Evolutionary conservation across 148 eudicot genomes (phyloP).

Genomic region (Rhododendron mucronatum): DNA sequence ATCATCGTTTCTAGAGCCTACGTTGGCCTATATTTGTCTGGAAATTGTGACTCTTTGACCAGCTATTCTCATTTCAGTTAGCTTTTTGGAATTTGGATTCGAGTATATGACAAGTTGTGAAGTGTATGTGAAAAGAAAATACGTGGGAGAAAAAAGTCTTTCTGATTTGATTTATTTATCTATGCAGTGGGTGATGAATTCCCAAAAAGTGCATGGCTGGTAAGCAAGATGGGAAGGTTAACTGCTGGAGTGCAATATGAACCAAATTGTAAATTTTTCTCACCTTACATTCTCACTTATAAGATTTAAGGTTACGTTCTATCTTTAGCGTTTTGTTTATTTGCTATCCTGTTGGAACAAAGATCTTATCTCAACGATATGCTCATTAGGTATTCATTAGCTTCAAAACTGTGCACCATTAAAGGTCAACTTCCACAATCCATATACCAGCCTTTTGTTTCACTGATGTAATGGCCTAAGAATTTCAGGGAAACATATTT

Average conservation of each 20-base stretch:
- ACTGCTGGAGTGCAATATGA: slow-evolving; percentile 80
- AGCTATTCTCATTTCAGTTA: background rate
- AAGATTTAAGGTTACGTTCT: background rate
- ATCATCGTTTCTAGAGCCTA: background rate
- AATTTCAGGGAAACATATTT: background rate
- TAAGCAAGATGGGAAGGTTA: slow-evolving; percentile 74
- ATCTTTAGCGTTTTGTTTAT: background rate
- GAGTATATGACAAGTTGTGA: background rate
- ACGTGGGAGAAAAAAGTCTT: background rate
- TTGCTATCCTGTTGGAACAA: background rate
- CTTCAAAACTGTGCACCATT: background rate
- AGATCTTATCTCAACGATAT: background rate
- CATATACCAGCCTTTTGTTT: background rate
- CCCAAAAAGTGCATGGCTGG: slow-evolving; percentile 74
- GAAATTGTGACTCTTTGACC: background rate
- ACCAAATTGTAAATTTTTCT: slow-evolving; percentile 50
- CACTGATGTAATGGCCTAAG: background rate
- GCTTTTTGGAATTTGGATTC: slow-evolving; percentile 8
- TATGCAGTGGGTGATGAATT: slow-evolving; percentile 47
- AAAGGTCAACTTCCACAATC: background rate
- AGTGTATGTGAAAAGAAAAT: background rate
- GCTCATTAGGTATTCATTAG: background rate
- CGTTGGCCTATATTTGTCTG: background rate
- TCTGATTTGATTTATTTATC: slow-evolving; percentile 12
- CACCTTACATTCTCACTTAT: background rate